Conservation (phyloP, 257 asterid genomes). For the Solanum neorickii region DNA sequence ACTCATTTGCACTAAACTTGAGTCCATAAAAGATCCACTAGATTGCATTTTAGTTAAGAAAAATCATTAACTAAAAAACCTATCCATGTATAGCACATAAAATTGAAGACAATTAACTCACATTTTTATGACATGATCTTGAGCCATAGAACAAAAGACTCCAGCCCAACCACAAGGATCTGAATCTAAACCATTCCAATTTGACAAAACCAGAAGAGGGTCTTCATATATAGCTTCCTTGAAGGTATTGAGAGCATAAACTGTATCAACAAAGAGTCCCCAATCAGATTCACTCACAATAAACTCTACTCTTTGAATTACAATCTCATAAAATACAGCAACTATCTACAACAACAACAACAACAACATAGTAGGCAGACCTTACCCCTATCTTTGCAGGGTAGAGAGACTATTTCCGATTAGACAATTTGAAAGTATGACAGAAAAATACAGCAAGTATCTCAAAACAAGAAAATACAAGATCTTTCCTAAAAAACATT, state of each 20-base stretch:
- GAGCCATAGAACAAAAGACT: slow-evolving; percentile 50
- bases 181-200: slow-evolving; percentile 70
- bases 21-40: neutral
- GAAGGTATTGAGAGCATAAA: slow-evolving; percentile 63
- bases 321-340: neutral
- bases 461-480: neutral
- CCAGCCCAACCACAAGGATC: slow-evolving; percentile 86
- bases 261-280: slow-evolving; percentile 23
- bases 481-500: neutral
- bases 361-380: neutral
- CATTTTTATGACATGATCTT: slow-evolving; percentile 80
- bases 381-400: neutral
- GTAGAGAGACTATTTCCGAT: neutral
- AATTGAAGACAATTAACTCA: slow-evolving; percentile 26
- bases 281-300: neutral
- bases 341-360: neutral
- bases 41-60: neutral
- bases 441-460: neutral
- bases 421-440: neutral
- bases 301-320: neutral
- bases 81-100: neutral
- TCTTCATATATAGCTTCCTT: slow-evolving; percentile 86
- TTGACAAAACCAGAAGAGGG: slow-evolving; percentile 65
- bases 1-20: neutral
- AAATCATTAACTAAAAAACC: neutral